Evolutionary conservation across 208 protist species (phyloP).

Genomic region (Trypanosoma caninum): DNA sequence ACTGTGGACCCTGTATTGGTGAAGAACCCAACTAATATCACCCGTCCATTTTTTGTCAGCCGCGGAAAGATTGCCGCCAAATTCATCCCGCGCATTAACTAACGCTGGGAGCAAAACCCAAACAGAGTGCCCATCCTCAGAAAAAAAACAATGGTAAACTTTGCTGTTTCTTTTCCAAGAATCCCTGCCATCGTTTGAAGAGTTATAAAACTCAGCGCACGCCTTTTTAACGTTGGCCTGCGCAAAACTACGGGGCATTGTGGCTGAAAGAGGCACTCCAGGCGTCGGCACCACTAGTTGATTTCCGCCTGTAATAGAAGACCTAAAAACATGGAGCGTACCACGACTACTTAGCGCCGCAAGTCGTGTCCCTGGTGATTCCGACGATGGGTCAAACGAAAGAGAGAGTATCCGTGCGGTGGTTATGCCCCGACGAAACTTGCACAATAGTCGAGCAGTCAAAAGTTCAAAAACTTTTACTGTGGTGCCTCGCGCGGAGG

Average conservation of each 20-base stretch:
- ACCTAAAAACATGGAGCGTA: constrained; percentile 63
- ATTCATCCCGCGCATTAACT: neutral
- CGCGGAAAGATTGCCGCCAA: too few relatives aligned
- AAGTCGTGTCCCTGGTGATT: constrained; percentile 20
- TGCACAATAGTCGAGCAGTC: constrained; percentile 30
- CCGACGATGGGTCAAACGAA: constrained; percentile 27
- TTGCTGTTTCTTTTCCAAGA: neutral
- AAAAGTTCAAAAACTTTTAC: constrained; percentile 59
- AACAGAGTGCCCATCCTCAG: constrained; percentile 18
- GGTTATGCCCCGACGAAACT: constrained; percentile 41
- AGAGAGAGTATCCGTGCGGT: constrained; percentile 43
- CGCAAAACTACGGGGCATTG: constrained; percentile 18
- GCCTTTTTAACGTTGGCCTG: constrained; percentile 13
- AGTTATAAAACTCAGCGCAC: neutral
- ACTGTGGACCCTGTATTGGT: constrained; percentile 19
- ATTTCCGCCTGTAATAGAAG: constrained; percentile 5
- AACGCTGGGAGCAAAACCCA: constrained; percentile 19
- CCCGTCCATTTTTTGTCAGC: too few relatives aligned
- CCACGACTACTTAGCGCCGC: constrained; percentile 53
- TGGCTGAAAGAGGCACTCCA: neutral
- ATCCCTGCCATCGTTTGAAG: neutral
- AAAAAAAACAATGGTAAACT: constrained; percentile 21
- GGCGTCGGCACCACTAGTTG: neutral
- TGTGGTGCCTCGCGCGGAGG: constrained; percentile 56
- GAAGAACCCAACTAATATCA: constrained; percentile 15